These are phyloP conservation scores for Cymbopogon citratus DNA, from an alignment of 176 grass and related monocot genomes.

Conservation along the genomic window DNA sequence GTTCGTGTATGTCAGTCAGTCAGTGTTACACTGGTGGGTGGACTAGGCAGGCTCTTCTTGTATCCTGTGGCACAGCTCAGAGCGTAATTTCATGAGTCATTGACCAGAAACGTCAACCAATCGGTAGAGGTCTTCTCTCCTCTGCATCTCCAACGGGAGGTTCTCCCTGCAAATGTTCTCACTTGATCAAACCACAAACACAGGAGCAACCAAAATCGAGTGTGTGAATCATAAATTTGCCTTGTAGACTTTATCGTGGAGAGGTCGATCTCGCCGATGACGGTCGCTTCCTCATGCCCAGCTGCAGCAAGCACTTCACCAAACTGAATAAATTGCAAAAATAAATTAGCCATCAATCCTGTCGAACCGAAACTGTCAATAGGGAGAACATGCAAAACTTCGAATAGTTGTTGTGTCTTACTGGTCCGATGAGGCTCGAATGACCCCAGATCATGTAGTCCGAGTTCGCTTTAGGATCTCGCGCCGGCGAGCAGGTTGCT, in stretches of 20 bases:
- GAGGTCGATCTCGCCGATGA: slow-evolving; percentile 39
- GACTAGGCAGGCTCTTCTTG: not conserved
- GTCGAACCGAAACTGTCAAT: not conserved
- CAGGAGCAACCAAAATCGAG: not conserved
- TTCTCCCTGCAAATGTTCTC: slow-evolving; percentile 39
- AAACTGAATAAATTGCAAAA: slow-evolving; percentile 20
- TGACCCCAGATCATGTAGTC: slow-evolving; percentile 62
- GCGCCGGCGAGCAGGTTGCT: slow-evolving; percentile 48
- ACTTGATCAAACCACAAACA: not conserved
- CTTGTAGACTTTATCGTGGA: slow-evolving; percentile 32
- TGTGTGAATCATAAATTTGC: not conserved
- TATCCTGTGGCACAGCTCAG: not conserved
- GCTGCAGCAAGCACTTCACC: slow-evolving; percentile 50
- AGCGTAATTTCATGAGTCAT: not conserved
- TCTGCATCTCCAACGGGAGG: slow-evolving; percentile 53
- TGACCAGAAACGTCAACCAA: slow-evolving; percentile 30
- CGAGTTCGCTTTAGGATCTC: slow-evolving; percentile 29
- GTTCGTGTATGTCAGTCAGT: not conserved
- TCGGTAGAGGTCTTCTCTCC: slow-evolving; percentile 44
- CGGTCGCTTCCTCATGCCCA: slow-evolving; percentile 43
- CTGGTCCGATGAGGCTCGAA: slow-evolving; percentile 58
- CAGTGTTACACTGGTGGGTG: not conserved
- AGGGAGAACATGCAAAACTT: not conserved
- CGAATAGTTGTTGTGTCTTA: not conserved
- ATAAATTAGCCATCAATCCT: not conserved